phyloP scores from a whole-genome alignment of 768 basidiomycete species.

The Mycena crocata region DNA sequence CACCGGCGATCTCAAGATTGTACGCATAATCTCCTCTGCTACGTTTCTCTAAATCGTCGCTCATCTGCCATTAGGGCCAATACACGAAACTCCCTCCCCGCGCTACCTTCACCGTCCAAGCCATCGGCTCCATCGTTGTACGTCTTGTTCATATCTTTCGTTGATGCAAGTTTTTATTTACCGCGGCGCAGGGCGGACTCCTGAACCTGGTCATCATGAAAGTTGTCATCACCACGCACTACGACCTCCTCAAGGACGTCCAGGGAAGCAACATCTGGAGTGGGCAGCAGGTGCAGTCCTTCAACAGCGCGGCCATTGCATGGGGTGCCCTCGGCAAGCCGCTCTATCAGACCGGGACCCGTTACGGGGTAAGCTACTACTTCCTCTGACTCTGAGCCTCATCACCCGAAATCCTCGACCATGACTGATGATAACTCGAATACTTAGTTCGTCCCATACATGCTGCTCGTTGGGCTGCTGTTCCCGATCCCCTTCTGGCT shows the following conservation, averaged over 20 bases:
- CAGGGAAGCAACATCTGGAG: conserved; percentile 68
- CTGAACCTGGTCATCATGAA: conserved; percentile 66
- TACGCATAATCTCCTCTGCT: conserved; percentile 11
- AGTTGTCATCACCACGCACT: conserved; percentile 49
- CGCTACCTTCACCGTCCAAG: conserved; percentile 66
- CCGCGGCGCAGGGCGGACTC: conserved; percentile 54
- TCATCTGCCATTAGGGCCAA: conserved; percentile 41
- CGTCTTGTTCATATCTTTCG: not conserved
- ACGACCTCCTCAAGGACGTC: conserved; percentile 53
- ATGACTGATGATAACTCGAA: conserved; percentile 4
- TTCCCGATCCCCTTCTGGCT: conserved; percentile 66
- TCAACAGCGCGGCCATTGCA: conserved; percentile 64
- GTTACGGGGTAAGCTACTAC: conserved; percentile 58
- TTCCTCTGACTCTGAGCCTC: too few species aligned
- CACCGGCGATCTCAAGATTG: conserved; percentile 47
- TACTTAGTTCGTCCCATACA: conserved; percentile 55
- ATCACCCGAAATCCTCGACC: too few species aligned
- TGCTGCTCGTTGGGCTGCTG: conserved; percentile 58
- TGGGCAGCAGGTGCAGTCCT: conserved; percentile 63
- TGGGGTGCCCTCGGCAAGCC: conserved; percentile 67
- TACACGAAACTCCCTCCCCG: conserved; percentile 69
- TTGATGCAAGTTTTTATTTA: not conserved
- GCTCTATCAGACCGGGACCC: conserved; percentile 55
- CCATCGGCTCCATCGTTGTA: conserved; percentile 64
- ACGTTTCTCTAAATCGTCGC: not conserved